Conservation (phyloP, 1,284 basidiomycete genomes). For the Boletellus dicymbophilus region DNA sequence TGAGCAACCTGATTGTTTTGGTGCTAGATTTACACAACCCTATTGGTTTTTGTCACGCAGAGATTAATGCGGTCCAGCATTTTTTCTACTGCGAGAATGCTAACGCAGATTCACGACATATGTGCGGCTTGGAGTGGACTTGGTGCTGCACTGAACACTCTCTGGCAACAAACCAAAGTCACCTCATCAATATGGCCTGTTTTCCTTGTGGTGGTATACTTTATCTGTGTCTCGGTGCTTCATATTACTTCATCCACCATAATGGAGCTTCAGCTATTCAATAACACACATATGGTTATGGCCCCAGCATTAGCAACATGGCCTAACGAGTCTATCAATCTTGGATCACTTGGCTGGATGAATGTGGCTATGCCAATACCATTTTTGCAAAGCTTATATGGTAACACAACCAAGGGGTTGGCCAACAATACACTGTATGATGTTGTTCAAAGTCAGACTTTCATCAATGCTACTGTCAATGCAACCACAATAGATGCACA, state of each 20-base stretch:
- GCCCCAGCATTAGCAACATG: not conserved
- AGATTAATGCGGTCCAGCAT: not conserved
- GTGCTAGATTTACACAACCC: not conserved
- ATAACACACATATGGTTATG: not conserved
- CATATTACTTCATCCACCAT: not conserved
- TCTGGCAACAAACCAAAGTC: conserved; percentile 1
- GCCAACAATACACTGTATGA: not conserved
- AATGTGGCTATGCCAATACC: not conserved
- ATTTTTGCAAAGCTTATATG: not conserved
- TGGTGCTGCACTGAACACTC: not conserved
- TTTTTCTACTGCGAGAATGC: not conserved
- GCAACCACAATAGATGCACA: not conserved
- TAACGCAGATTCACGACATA: too few species aligned
- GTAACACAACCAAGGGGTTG: not conserved
- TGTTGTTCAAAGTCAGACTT: not conserved
- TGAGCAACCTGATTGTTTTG: not conserved
- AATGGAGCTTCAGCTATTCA: not conserved
- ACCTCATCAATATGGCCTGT: not conserved
- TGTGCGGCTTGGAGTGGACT: not conserved
- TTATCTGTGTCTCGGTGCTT: not conserved
- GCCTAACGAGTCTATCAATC: not conserved
- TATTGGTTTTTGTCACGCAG: not conserved
- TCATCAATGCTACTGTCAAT: not conserved
- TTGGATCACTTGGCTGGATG: not conserved
- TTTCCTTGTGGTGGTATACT: not conserved